Evolutionary conservation across 768 basidiomycete species (phyloP), one percentile per base, ranked within the genome.

Genomic region (Nidularia pulvinata): DNA sequence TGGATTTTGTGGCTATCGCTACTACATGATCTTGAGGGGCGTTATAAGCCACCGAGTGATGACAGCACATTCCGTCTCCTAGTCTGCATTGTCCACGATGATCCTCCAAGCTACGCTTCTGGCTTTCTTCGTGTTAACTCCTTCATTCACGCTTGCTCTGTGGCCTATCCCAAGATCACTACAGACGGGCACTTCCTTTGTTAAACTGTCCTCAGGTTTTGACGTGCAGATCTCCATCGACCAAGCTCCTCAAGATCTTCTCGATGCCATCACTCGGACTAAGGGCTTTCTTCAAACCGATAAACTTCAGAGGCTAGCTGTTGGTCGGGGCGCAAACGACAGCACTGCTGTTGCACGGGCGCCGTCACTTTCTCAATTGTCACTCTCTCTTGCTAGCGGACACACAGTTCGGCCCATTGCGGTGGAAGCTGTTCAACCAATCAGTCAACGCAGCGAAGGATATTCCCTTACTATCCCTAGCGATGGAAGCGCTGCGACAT

Each of bases 381-480:
- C 65, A n/a, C 56, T 88, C 46, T 68, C 71, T 7, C 70, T 85
- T 4, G 58, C 59, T 25, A 58, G 49, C 25, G 65, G 59, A 46
- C 52, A 25, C 7, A 55, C 64, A 9, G 64, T 73, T 43, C 71
- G 72, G 37, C 65, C 75, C 1, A 86, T 92, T 56, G 67, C 80
- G 32, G 63, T 71, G 13, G 84, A 88, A 55, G 73, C 83, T 4
- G 76, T 80, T 11, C 70, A 75, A 50, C 73, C 77, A 1, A 62
- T 86, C 10, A 76, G 67, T 48, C 72, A 59, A 39, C 70, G 86
- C 35, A 75, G 76, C 54, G 89, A 93, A 68, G 70, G 72, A 2
- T 91, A 91, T 65, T 72, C 72, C 2, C 69, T 92, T 33, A 68
- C 56, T 16, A 69, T 91, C 13, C 85, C 86, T 0, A 58, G 64